Conservation (phyloP, 2,329 filamentous ascomycete species). For the Aspergillus viridinutans region DNA sequence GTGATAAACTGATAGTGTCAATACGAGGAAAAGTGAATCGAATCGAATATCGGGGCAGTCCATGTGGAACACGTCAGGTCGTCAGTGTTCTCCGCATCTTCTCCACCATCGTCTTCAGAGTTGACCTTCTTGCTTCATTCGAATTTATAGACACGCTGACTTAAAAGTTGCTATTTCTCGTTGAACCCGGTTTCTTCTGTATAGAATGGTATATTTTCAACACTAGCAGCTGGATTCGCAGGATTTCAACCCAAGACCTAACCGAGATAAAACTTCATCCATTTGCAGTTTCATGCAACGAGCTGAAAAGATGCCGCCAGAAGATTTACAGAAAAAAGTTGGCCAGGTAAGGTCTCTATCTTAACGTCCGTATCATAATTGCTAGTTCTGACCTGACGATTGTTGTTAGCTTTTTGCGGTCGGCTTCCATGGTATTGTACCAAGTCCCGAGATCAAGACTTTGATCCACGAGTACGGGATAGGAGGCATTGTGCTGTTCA, state of each 20-base stretch:
- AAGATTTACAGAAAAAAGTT: slow-evolving; percentile 27
- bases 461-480: slow-evolving; percentile 41
- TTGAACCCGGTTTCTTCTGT: not conserved
- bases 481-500: slow-evolving; percentile 41
- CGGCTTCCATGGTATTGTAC: slow-evolving; percentile 39
- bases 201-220: not conserved
- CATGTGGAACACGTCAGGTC: not conserved
- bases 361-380: not conserved
- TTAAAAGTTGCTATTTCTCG: not conserved
- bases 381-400: not conserved
- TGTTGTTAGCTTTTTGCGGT: slow-evolving; percentile 40
- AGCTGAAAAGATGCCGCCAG: slow-evolving; percentile 15
- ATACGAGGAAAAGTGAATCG: not conserved
- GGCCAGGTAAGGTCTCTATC: slow-evolving; percentile 27
- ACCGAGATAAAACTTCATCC: not conserved
- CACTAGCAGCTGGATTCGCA: not conserved
- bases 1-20: not conserved
- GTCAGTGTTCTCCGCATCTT: not conserved
- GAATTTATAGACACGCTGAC: not conserved
- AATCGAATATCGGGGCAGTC: not conserved
- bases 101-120: not conserved
- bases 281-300: not conserved
- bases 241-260: not conserved
- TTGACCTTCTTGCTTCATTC: not conserved
- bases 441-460: slow-evolving; percentile 40